phyloP scores from a whole-genome alignment of 441 rosid genomes.

The Gossypium schwendimanii region DNA sequence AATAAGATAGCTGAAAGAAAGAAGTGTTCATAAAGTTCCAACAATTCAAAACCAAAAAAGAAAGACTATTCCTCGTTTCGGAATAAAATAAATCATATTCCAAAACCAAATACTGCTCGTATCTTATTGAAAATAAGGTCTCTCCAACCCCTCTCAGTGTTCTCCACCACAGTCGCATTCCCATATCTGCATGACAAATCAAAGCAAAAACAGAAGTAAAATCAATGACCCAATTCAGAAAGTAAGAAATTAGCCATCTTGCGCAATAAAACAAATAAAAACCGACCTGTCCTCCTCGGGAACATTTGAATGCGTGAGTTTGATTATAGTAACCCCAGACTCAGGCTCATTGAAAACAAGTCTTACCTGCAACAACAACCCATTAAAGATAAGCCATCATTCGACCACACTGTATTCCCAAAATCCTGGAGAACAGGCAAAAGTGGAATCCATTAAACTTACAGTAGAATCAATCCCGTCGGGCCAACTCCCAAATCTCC shows the following conservation, averaged over 20 bases:
- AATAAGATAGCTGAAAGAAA: neutral
- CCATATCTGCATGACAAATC: slow-evolving; percentile 60
- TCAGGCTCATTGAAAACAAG: slow-evolving; percentile 69
- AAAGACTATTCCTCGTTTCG: neutral
- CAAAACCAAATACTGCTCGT: slow-evolving; percentile 86
- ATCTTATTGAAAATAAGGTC: slow-evolving; percentile 82
- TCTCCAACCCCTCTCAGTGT: slow-evolving; percentile 95
- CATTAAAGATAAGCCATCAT: neutral
- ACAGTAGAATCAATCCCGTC: slow-evolving; percentile 83
- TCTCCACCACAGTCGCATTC: slow-evolving; percentile 88
- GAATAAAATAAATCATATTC: slow-evolving; percentile 42
- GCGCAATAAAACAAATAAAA: neutral
- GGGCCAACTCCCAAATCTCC: slow-evolving; percentile 98
- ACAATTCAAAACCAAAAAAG: neutral
- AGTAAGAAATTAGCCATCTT: neutral
- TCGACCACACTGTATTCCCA: slow-evolving; percentile 5
- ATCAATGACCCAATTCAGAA: neutral
- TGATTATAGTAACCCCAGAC: slow-evolving; percentile 66
- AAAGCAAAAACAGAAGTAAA: no score
- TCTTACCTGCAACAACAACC: slow-evolving; percentile 52
- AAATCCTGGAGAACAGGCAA: neutral
- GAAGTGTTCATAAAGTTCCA: neutral
- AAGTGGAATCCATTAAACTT: slow-evolving; percentile 3
- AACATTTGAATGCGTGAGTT: slow-evolving; percentile 64
- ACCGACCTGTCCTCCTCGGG: slow-evolving; percentile 91